phyloP scores from a whole-genome alignment of 1,284 basidiomycete species.

The Singerocomus inundabilis region DNA sequence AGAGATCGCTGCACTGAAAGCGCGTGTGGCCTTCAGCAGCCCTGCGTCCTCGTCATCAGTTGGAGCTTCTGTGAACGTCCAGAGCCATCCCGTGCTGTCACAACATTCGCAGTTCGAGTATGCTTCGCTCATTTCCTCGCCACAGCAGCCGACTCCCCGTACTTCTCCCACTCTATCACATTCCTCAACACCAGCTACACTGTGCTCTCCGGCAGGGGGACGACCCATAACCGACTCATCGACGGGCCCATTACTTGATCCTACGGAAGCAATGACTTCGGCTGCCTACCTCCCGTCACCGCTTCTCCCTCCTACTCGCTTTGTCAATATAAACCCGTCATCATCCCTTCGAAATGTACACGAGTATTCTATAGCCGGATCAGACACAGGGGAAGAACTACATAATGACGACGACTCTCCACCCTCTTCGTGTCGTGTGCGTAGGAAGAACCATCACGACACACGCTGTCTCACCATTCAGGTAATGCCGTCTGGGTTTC shows the following conservation, averaged over 20 bases:
- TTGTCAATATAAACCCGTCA: conserved; percentile 22
- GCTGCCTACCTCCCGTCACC: conserved; percentile 12
- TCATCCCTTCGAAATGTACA: conserved; percentile 22
- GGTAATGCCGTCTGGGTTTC: conserved; percentile 35
- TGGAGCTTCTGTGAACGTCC: conserved; percentile 3
- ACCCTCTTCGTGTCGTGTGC: conserved; percentile 36
- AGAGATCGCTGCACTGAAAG: conserved; percentile 53
- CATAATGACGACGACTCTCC: conserved; percentile 37
- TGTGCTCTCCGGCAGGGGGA: conserved; percentile 4
- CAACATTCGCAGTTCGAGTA: conserved; percentile 17
- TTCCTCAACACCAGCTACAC: conserved; percentile 16
- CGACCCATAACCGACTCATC: conserved; percentile 8
- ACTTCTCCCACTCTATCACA: conserved; percentile 35
- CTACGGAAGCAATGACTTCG: conserved; percentile 8
- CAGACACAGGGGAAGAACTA: conserved; percentile 39
- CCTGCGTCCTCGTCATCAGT: conserved; percentile 16
- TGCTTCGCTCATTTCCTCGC: conserved; percentile 8
- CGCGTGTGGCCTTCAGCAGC: conserved; percentile 37
- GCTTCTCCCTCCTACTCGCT: conserved; percentile 19
- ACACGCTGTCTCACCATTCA: conserved; percentile 63
- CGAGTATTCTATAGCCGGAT: conserved; percentile 36
- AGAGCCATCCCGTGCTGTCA: background rate
- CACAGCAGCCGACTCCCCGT: conserved; percentile 35
- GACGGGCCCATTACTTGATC: background rate
- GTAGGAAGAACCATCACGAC: conserved; percentile 58